Evolutionary conservation across 2,329 filamentous ascomycete species (phyloP).

Genomic region (Huntiella savannae): DNA sequence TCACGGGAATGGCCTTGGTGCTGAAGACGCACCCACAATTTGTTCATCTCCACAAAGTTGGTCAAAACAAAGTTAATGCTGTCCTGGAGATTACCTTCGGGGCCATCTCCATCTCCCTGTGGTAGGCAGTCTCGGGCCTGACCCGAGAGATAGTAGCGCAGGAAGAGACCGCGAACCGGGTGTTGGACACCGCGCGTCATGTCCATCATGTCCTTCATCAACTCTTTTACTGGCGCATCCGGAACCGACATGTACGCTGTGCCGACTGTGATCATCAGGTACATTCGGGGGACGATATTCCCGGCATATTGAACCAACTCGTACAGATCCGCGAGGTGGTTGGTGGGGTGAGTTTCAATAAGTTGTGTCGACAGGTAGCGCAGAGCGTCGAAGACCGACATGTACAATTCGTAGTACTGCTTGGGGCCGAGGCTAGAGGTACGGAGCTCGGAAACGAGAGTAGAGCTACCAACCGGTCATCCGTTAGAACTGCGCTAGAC

Average conservation of each 20-base stretch:
- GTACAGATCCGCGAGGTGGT: constrained; percentile 94
- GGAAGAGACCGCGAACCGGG: constrained; percentile 81
- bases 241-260: constrained; percentile 98
- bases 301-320: constrained; percentile 96
- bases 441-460: constrained; percentile 90
- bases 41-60: constrained; percentile 99
- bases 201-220: constrained; percentile 99
- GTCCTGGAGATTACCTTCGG: constrained; percentile 88
- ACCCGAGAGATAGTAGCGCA: constrained; percentile 89
- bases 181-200: constrained; percentile 98
- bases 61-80: constrained; percentile 96
- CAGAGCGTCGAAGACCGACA: constrained; percentile 95
- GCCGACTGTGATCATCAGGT: constrained; percentile 97
- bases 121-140: constrained; percentile 85
- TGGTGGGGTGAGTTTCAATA: constrained; percentile 90
- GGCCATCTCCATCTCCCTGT: constrained; percentile 63
- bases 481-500: neutral
- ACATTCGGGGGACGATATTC: constrained; percentile 88
- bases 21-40: constrained; percentile 92
- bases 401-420: constrained; percentile 99
- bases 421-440: constrained; percentile 96
- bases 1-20: constrained; percentile 95
- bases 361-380: constrained; percentile 92
- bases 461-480: constrained; percentile 47
- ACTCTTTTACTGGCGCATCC: constrained; percentile 95